Evolutionary conservation across 192 early-diverging fungal species (phyloP).

Genomic region (Funneliformis mosseae): DNA sequence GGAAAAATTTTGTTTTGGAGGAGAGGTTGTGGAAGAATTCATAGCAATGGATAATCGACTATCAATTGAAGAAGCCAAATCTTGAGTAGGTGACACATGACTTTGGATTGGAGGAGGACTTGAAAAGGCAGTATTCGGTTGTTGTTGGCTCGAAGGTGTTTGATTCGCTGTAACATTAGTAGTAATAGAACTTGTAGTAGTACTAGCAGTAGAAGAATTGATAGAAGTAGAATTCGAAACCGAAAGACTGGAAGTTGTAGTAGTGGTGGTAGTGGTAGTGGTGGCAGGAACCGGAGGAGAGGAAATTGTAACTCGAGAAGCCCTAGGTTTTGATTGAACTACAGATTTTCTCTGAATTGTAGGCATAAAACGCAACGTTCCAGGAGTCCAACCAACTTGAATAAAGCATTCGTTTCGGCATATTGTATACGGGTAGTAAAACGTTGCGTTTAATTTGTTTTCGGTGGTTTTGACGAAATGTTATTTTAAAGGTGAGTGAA

Average conservation of each 20-base stretch:
- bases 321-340: conserved; percentile 53
- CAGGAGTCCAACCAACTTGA: conserved; percentile 46
- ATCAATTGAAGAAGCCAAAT: neutral
- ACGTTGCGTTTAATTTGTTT: neutral
- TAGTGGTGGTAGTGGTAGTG: neutral
- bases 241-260: neutral
- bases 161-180: neutral
- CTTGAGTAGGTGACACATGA: neutral
- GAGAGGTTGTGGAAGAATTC: conserved; percentile 12
- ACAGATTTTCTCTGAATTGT: conserved; percentile 51
- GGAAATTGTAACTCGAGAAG: conserved; percentile 33
- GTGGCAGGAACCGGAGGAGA: neutral
- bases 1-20: neutral
- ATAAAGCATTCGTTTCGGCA: conserved; percentile 3
- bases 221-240: neutral
- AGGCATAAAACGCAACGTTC: conserved; percentile 45
- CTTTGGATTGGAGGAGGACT: neutral
- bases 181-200: neutral
- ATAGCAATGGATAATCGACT: neutral
- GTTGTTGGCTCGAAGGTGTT: neutral
- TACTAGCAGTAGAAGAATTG: neutral
- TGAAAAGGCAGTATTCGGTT: neutral
- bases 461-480: conserved; percentile 6
- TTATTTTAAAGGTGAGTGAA: conserved; percentile 29
- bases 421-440: conserved; percentile 7